Evolutionary conservation across 1,284 basidiomycete genomes (phyloP).

Genomic region (Lentinus polychrous): DNA sequence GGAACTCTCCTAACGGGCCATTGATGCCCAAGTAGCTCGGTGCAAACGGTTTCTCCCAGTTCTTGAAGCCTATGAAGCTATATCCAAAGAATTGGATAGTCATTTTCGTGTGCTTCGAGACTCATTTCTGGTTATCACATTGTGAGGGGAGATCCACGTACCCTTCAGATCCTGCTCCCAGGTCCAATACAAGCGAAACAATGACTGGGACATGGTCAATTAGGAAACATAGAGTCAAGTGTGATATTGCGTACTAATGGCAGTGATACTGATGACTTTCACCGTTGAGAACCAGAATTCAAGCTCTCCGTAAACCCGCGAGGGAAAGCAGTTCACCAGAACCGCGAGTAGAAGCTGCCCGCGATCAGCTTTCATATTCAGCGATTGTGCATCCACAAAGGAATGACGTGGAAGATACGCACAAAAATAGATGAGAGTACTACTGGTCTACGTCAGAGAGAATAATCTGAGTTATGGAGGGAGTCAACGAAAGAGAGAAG

Average conservation of each 20-base stretch:
- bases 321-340: constrained; percentile 22
- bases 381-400: constrained; percentile 28
- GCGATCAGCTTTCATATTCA: background rate
- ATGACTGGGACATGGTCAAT: constrained; percentile 17
- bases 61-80: constrained; percentile 16
- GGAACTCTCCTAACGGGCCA: constrained; percentile 31
- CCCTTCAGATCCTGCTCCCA: constrained; percentile 18
- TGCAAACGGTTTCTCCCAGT: constrained; percentile 21
- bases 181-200: constrained; percentile 26
- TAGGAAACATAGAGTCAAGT: constrained; percentile 4
- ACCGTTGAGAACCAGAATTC: constrained; percentile 32
- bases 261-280: constrained; percentile 31
- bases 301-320: constrained; percentile 27
- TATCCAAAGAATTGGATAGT: background rate
- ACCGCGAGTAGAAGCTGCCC: constrained; percentile 71
- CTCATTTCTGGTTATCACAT: no score
- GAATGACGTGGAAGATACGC: background rate
- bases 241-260: constrained; percentile 28
- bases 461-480: background rate
- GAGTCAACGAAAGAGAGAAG: background rate
- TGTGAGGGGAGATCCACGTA: no score
- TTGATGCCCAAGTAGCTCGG: constrained; percentile 20
- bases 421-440: constrained; percentile 19
- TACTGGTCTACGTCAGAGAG: constrained; percentile 11
- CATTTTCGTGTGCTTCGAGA: background rate